Conservation (phyloP, 2,329 filamentous ascomycete species). For the Lojkania enalia region DNA sequence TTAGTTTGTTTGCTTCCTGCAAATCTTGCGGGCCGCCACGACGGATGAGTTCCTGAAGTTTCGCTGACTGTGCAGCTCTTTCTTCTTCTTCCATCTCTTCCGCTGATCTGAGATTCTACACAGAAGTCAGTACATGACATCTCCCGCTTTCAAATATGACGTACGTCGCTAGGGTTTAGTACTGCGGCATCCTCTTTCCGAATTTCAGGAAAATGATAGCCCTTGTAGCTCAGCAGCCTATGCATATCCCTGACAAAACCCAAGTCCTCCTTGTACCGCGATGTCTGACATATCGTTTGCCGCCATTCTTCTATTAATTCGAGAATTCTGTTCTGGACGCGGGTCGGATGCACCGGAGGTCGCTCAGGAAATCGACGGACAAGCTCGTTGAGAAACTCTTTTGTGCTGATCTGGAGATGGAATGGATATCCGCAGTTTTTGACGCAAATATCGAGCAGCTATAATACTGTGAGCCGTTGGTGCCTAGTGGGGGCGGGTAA, state of each 20-base stretch:
- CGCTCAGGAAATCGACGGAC: conserved; percentile 94
- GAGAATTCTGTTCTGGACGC: conserved; percentile 89
- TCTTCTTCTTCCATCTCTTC: conserved; percentile 99
- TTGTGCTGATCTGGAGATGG: conserved; percentile 96
- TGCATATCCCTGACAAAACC: conserved; percentile 99
- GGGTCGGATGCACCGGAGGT: conserved; percentile 80
- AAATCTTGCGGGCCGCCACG: conserved; percentile 89
- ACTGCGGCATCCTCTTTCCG: conserved; percentile 93
- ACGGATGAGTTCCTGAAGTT: conserved; percentile 93
- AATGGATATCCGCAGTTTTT: conserved; percentile 99
- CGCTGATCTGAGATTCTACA: conserved; percentile 86
- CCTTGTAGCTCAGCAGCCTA: conserved; percentile 90
- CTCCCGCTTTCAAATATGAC: conserved; percentile 40
- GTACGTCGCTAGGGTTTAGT: conserved; percentile 92
- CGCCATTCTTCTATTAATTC: conserved; percentile 98
- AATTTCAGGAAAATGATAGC: conserved; percentile 92
- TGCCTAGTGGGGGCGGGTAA: conserved; percentile 14
- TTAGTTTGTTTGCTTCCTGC: conserved; percentile 94
- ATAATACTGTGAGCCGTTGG: conserved; percentile 28
- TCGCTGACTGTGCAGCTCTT: conserved; percentile 91
- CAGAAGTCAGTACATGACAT: conserved; percentile 20
- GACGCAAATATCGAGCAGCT: conserved; percentile 96
- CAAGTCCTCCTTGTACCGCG: conserved; percentile 93
- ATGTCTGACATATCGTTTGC: conserved; percentile 96
- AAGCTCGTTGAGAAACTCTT: conserved; percentile 98